These are phyloP conservation scores for Lactarius trivialis DNA, from an alignment of 768 basidiomycete genomes.

Conservation along the genomic window DNA sequence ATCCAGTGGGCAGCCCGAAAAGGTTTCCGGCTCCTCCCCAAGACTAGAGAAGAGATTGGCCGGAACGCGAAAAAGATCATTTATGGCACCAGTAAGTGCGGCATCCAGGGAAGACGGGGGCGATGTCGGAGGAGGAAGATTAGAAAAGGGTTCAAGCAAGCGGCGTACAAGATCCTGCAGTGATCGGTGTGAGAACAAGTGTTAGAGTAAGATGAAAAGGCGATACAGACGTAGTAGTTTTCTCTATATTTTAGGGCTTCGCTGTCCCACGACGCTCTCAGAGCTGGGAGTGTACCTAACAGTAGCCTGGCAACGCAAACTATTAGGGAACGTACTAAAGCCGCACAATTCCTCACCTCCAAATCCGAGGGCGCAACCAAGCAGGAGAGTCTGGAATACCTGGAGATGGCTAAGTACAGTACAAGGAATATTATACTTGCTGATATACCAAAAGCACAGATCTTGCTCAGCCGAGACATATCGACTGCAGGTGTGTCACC, in stretches of 20 bases:
- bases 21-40: conserved; percentile 18
- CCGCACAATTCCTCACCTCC: conserved; percentile 49
- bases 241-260: conserved; percentile 57
- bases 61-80: conserved; percentile 23
- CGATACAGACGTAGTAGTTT: conserved; percentile 58
- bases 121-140: conserved; percentile 28
- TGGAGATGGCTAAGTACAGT: conserved; percentile 26
- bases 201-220: background rate
- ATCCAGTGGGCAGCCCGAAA: conserved; percentile 17
- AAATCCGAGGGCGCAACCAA: conserved; percentile 71
- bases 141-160: conserved; percentile 48
- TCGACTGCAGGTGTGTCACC: conserved; percentile 47
- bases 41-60: conserved; percentile 19
- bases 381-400: conserved; percentile 69
- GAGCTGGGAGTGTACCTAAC: conserved; percentile 51
- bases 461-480: conserved; percentile 44
- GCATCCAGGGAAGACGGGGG: conserved; percentile 17
- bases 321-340: conserved; percentile 7
- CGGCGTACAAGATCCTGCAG: conserved; percentile 62
- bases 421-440: conserved; percentile 8
- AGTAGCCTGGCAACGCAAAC: conserved; percentile 41
- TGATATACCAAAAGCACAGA: conserved; percentile 58
- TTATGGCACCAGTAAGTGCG: conserved; percentile 20
- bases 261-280: conserved; percentile 52
- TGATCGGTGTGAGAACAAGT: conserved; percentile 10